Evolutionary conservation across 768 basidiomycete genomes (phyloP).

Genomic region (Panaeolus cyanescens): DNA sequence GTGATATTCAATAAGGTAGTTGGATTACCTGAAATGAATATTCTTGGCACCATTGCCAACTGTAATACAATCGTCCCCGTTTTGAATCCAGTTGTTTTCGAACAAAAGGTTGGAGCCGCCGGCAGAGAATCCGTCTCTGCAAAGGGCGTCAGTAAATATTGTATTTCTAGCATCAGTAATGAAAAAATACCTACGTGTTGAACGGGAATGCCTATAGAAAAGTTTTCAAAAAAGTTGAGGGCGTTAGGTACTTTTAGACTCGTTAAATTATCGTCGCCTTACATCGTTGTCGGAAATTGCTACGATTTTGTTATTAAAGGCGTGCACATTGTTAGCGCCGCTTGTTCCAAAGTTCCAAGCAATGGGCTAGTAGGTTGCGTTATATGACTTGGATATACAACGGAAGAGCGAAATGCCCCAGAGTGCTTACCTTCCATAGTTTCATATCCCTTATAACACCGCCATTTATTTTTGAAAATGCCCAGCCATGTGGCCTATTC

Average conservation of each 20-base stretch:
- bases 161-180: too few species aligned
- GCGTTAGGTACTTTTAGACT: too few species aligned
- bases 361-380: conserved; percentile 39
- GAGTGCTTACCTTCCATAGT: conserved; percentile 44
- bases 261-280: conserved; percentile 2
- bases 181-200: conserved; percentile 48
- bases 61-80: conserved; percentile 65
- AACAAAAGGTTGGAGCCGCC: conserved; percentile 59
- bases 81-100: conserved; percentile 57
- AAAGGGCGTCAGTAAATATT: not conserved
- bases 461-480: conserved; percentile 52
- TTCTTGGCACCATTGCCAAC: conserved; percentile 58
- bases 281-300: conserved; percentile 50
- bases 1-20: not conserved
- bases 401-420: not conserved
- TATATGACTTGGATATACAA: not conserved
- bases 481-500: conserved; percentile 57
- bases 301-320: conserved; percentile 55
- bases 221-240: conserved; percentile 3
- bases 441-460: conserved; percentile 62
- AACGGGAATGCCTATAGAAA: conserved; percentile 52
- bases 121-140: conserved; percentile 50
- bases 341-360: conserved; percentile 62
- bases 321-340: conserved; percentile 49
- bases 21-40: conserved; percentile 45